A percentile compares a stretch with the other conserved stretches of the same genome.
Evolutionary conservation across 441 rosid genomes (phyloP).

Genomic region (Erysimum pusillum): DNA sequence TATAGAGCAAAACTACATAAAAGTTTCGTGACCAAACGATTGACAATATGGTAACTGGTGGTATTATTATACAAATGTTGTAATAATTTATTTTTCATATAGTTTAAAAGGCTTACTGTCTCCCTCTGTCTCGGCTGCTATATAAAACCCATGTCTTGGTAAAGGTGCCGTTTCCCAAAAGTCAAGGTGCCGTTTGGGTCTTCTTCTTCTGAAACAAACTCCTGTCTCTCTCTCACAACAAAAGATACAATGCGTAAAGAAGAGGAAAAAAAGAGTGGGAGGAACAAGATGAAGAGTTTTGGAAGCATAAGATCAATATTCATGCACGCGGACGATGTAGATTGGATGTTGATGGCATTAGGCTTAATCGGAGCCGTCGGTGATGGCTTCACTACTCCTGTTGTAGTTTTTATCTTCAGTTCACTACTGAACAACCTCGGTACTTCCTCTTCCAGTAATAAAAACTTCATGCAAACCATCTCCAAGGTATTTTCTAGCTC

Average conservation of each 20-base stretch:
- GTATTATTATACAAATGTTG: no score
- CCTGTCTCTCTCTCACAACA: no score
- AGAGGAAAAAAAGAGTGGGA: not conserved
- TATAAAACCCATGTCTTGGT: no score
- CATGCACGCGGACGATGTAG: constrained; percentile 59
- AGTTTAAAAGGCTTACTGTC: no score
- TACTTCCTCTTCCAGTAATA: not conserved
- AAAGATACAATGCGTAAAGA: no score
- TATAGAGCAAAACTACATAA: no score
- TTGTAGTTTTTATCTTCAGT: constrained; percentile 58
- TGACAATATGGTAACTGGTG: no score
- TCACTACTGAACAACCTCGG: constrained; percentile 58
- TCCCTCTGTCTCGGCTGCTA: no score
- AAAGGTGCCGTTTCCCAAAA: no score
- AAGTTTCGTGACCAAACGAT: no score
- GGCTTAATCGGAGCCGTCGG: constrained; percentile 76
- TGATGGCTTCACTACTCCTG: constrained; percentile 72
- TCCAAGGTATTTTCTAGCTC: not conserved
- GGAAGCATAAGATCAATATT: not conserved
- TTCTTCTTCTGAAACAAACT: not conserved
- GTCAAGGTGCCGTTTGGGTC: no score
- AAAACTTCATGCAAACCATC: not conserved
- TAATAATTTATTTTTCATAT: no score
- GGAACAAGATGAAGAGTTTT: not conserved
- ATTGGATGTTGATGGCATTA: constrained; percentile 45